phyloP scores from a whole-genome alignment of 345 rosid genomes.

The Isatis tinctoria region DNA sequence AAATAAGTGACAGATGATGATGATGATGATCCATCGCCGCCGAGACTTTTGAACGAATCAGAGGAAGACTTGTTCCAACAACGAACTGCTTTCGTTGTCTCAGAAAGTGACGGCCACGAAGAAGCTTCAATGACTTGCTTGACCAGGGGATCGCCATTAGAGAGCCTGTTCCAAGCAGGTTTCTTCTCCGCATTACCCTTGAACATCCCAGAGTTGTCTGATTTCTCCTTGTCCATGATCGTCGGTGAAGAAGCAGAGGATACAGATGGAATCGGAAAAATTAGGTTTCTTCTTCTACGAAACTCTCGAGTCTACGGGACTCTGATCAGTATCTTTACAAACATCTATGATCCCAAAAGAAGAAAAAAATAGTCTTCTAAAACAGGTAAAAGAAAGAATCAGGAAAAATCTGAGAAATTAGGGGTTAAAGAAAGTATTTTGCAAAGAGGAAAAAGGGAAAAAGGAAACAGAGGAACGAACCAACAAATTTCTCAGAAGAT shows the following conservation, averaged over 20 bases:
- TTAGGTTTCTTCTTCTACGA: slow-evolving; percentile 7
- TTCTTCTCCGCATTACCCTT: slow-evolving; percentile 52
- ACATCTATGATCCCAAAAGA: neutral
- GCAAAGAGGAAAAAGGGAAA: neutral
- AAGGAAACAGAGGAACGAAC: neutral
- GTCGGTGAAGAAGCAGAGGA: neutral
- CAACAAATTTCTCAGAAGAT: neutral
- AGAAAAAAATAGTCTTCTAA: neutral
- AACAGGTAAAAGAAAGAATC: neutral
- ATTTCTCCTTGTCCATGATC: slow-evolving; percentile 36
- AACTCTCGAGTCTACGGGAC: neutral
- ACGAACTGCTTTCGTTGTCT: slow-evolving; percentile 37
- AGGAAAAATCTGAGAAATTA: neutral
- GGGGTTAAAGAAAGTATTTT: neutral
- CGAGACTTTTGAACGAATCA: neutral
- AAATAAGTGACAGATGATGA: neutral
- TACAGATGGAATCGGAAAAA: neutral
- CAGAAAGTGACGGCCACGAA: slow-evolving; percentile 65
- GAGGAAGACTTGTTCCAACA: slow-evolving; percentile 9
- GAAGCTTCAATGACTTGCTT: slow-evolving; percentile 54
- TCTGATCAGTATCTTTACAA: neutral
- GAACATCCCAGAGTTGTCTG: slow-evolving; percentile 32
- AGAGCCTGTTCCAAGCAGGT: slow-evolving; percentile 58
- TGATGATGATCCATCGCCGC: neutral
- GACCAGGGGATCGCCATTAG: slow-evolving; percentile 33